phyloP scores from a whole-genome alignment of 768 basidiomycete genomes.

The Collybia sp. region DNA sequence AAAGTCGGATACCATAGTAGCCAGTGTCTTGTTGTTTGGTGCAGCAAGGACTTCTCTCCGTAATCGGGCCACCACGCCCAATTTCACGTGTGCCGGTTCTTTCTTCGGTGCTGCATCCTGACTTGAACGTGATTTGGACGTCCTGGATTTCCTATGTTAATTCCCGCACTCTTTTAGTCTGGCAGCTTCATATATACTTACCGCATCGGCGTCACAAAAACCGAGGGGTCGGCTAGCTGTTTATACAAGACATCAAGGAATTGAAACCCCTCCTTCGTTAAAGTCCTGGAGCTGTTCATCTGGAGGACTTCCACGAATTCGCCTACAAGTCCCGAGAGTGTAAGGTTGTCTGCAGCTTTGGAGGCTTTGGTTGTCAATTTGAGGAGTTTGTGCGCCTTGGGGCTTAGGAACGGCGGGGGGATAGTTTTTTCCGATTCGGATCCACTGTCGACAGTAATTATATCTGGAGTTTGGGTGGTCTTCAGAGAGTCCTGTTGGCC shows the following conservation, averaged over 20 bases:
- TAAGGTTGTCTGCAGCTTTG: conserved; percentile 47
- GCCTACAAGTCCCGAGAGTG: conserved; percentile 47
- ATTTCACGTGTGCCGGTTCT: conserved; percentile 49
- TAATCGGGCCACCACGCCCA: conserved; percentile 55
- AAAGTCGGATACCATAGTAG: conserved; percentile 65
- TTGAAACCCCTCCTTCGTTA: conserved; percentile 67
- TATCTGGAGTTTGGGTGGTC: conserved; percentile 16
- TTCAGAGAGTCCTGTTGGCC: conserved; percentile 8
- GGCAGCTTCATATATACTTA: conserved; percentile 18
- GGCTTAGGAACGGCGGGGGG: conserved; percentile 25
- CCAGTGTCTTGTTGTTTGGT: conserved; percentile 51
- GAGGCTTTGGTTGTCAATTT: conserved; percentile 39
- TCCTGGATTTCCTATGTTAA: conserved; percentile 15
- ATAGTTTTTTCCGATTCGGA: conserved; percentile 24
- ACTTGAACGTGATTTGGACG: conserved; percentile 34
- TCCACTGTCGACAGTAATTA: conserved; percentile 45
- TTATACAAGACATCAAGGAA: conserved; percentile 69
- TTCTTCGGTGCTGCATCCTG: conserved; percentile 32
- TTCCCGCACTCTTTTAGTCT: conserved; percentile 1
- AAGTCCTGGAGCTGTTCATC: conserved; percentile 57
- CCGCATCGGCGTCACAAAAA: conserved; percentile 52
- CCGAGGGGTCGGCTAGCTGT: conserved; percentile 66
- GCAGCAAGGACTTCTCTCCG: conserved; percentile 49
- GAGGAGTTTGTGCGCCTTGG: conserved; percentile 52
- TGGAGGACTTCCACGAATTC: conserved; percentile 64